Conservation (phyloP, 2,329 filamentous ascomycete genomes). For the Domatiomyces globalis region DNA sequence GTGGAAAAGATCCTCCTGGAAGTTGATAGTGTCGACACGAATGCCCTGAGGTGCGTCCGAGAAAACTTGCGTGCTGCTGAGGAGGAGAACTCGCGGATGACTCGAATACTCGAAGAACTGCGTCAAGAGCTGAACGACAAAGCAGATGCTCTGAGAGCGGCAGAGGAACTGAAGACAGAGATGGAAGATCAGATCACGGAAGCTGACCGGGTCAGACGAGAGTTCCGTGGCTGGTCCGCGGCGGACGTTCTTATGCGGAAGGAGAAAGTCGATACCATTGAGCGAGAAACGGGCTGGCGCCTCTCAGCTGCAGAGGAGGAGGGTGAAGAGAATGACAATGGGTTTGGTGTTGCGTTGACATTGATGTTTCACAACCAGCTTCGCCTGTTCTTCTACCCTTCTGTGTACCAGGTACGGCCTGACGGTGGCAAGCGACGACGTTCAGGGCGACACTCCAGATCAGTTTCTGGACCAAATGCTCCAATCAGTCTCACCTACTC, state of each 20-base stretch:
- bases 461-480: conserved; percentile 14
- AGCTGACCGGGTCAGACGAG: conserved; percentile 70
- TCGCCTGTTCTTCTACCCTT: conserved; percentile 29
- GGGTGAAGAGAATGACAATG: conserved; percentile 13
- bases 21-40: conserved; percentile 43
- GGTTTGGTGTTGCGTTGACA: conserved; percentile 24
- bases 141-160: conserved; percentile 47
- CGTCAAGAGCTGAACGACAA: conserved; percentile 54
- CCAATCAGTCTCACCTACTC: conserved; percentile 25
- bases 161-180: conserved; percentile 52
- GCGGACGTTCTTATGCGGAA: conserved; percentile 68
- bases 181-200: conserved; percentile 62
- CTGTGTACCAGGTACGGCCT: conserved; percentile 21
- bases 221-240: conserved; percentile 77
- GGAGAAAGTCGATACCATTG: conserved; percentile 41
- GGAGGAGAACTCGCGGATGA: conserved; percentile 55
- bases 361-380: conserved; percentile 31
- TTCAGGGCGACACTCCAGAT: conserved; percentile 17
- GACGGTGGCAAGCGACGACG: conserved; percentile 9
- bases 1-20: conserved; percentile 60
- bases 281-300: conserved; percentile 32
- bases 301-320: conserved; percentile 25
- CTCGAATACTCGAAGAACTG: conserved; percentile 50
- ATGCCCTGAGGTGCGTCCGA: conserved; percentile 62
- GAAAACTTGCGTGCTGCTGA: conserved; percentile 52